These are phyloP conservation scores for Exophiala sp. DNA, from an alignment of 2,329 filamentous ascomycete genomes.

Conservation along the genomic window DNA sequence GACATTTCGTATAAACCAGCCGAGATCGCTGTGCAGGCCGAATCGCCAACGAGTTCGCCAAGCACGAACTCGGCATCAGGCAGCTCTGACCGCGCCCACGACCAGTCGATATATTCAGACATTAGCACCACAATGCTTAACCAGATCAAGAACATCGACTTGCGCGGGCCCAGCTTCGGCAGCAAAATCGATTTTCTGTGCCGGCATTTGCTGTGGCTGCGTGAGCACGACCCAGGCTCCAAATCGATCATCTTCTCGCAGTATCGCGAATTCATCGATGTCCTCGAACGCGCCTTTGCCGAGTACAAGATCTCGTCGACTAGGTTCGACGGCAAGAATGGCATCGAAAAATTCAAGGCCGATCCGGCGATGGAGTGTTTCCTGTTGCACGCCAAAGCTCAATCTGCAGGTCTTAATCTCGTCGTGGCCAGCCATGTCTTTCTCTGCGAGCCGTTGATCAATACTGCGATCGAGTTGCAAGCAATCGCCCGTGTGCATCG, in stretches of 20 bases:
- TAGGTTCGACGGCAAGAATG: conserved; percentile 64
- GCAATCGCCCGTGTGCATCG: conserved; percentile 92
- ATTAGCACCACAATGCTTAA: conserved; percentile 68
- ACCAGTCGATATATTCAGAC: conserved; percentile 67
- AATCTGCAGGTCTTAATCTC: conserved; percentile 84
- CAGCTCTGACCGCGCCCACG: conserved; percentile 29
- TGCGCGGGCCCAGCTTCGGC: conserved; percentile 66
- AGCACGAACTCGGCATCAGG: conserved; percentile 2
- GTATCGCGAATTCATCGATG: conserved; percentile 73
- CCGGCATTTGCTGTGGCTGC: conserved; percentile 80
- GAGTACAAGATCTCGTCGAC: conserved; percentile 70
- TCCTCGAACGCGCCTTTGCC: conserved; percentile 67
- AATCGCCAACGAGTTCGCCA: conserved; percentile 25
- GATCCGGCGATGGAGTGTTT: conserved; percentile 76
- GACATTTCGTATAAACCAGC: conserved; percentile 80
- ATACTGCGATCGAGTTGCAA: conserved; percentile 89
- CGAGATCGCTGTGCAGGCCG: conserved; percentile 65
- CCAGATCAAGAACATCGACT: conserved; percentile 77
- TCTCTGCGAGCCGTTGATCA: conserved; percentile 87
- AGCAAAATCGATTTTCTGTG: conserved; percentile 85
- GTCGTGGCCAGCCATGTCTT: conserved; percentile 93
- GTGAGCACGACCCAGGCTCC: conserved; percentile 75
- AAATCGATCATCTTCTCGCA: conserved; percentile 96
- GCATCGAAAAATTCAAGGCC: conserved; percentile 72
- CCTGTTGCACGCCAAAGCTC: conserved; percentile 81